Base-by-base conservation (phyloP, 2,329 filamentous ascomycete genomes). In the Cladosporium sp. region DNA sequence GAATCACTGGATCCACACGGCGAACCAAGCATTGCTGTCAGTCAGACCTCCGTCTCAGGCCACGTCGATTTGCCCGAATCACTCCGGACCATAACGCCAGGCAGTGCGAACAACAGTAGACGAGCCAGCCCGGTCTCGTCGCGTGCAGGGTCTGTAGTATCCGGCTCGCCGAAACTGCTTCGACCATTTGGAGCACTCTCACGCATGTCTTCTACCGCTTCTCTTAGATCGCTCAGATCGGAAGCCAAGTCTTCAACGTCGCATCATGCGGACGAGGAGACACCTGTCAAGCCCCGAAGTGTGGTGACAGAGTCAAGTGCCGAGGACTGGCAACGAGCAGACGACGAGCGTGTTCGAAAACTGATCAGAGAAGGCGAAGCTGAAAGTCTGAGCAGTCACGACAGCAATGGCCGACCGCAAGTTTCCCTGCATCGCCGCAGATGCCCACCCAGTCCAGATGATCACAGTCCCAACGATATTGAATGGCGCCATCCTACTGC, bases 11-110 rank as follows among this genome's bases (percentile, higher is more conserved):
- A 91, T 73, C 88, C 89, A 69, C 88, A 90, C 66, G 85, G 85
- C 2, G 84, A 84, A 48, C 82, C 91, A 1, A 87, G 86, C 68
- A 82, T 92, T 2, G 86, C 85, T 4, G 71, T 92, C 28, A 90
- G 84, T 74, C 86, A 83, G 4, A 83, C 87, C 1, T 79, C 84
- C 25, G 89, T 85, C 1, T 83, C 88, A 3, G 90, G 90, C 18
- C 65, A 87, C 74, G 75, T 82, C 82, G 70, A 87, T 81, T 71
- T 79, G 75, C 75, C 85, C 74, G 69, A 83, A 70, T 66, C 82
- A 74, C 69, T 82, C 76, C 77, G 77, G 46, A 78, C 80, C 8
- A 68, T 76, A 23, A 79, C 77, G 13, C 73, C 77, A 21, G 67
- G 65, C 28, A 77, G 73, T 43, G 69, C 74, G n/a, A 72, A 68